Evolutionary conservation across 225 moss, liverwort and hornwort genomes (phyloP).

Genomic region (Sphagnum tenellum): DNA sequence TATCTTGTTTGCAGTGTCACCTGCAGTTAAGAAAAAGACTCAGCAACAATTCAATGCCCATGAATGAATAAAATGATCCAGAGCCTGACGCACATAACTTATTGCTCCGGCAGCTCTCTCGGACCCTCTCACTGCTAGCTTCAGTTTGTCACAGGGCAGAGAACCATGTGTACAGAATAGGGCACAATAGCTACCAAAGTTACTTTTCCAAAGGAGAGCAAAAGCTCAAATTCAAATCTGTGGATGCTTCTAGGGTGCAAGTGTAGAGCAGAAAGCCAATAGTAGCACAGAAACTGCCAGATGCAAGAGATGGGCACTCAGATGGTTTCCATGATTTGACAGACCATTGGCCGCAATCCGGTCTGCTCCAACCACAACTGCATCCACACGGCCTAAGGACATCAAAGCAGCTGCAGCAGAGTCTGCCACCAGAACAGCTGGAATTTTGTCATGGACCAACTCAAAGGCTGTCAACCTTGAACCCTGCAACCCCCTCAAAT

Average conservation of each 20-base stretch:
- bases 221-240: too few relatives aligned
- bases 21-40: constrained; percentile 2
- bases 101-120: too few relatives aligned
- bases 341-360: constrained; percentile 71
- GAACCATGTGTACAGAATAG: too few relatives aligned
- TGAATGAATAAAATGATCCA: too few relatives aligned
- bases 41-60: background rate
- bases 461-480: constrained; percentile 83
- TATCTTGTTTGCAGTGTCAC: constrained; percentile 90
- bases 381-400: constrained; percentile 62
- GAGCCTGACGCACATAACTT: too few relatives aligned
- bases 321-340: background rate
- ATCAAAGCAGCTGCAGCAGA: constrained; percentile 74
- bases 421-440: constrained; percentile 73
- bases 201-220: too few relatives aligned
- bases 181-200: too few relatives aligned
- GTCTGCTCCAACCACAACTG: constrained; percentile 88
- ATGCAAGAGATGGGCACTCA: background rate
- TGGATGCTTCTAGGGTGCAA: too few relatives aligned
- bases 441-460: constrained; percentile 79
- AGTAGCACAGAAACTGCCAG: background rate
- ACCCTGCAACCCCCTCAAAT: constrained; percentile 26
- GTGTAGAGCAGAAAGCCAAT: background rate
- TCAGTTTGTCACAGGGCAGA: too few relatives aligned
- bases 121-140: too few relatives aligned